Conservation (phyloP, 2,329 filamentous ascomycete genomes). For the Pseudocercospora macadamiae region DNA sequence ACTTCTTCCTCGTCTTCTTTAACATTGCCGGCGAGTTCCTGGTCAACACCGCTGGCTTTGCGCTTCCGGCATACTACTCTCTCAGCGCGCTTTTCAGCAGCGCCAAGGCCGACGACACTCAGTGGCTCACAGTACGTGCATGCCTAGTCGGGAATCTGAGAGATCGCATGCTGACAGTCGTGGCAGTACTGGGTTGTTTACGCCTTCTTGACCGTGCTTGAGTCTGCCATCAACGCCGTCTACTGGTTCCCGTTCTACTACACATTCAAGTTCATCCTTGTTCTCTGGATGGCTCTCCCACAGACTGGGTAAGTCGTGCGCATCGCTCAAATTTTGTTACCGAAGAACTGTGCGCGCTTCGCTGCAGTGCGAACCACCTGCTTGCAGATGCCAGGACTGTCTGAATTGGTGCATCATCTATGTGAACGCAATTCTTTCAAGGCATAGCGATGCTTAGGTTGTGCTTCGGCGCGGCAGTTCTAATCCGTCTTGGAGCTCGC, state of each 20-base stretch:
- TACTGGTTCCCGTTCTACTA: conserved; percentile 99
- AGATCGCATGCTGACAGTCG: conserved; percentile 16
- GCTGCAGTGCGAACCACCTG: no score
- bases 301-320: conserved; percentile 76
- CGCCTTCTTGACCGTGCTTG: conserved; percentile 77
- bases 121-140: conserved; percentile 64
- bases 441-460: no score
- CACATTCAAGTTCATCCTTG: conserved; percentile 97
- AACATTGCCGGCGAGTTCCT: conserved; percentile 88
- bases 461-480: no score
- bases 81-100: conserved; percentile 74
- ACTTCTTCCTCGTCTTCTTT: conserved; percentile 91
- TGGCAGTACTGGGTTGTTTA: conserved; percentile 83
- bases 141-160: neutral
- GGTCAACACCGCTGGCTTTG: conserved; percentile 83
- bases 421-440: no score
- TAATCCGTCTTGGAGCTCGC: no score
- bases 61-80: conserved; percentile 84
- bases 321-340: conserved; percentile 7
- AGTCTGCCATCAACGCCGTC: conserved; percentile 80
- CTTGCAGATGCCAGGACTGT: no score
- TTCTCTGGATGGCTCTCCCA: conserved; percentile 97
- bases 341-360: neutral
- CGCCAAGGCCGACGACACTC: conserved; percentile 76
- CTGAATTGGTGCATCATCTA: no score